Conservation (phyloP, 208 protist genomes). For the Tritrichomonas musculus region DNA sequence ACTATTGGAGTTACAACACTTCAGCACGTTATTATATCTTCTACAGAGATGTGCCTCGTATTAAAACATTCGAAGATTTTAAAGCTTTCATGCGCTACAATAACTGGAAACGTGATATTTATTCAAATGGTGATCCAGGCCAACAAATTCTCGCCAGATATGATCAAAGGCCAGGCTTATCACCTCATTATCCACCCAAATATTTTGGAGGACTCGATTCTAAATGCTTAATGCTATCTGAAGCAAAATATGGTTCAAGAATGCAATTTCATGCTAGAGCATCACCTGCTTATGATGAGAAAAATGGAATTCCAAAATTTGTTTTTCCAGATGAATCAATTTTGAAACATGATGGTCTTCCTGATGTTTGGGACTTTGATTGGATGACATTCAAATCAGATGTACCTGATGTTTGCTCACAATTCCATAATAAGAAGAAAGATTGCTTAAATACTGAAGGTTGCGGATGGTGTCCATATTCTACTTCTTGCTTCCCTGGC, state of each 20-base stretch:
- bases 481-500: not conserved
- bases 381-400: not conserved
- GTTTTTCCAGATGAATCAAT: not conserved
- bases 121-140: not conserved
- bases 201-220: not conserved
- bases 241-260: not conserved
- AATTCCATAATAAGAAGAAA: not conserved
- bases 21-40: not conserved
- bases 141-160: not conserved
- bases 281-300: not conserved
- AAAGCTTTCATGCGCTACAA: slow-evolving; percentile 1
- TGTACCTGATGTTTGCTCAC: not conserved
- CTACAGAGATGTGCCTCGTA: not conserved
- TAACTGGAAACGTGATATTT: not conserved
- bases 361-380: not conserved
- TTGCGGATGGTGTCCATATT: not conserved
- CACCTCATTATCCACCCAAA: not conserved
- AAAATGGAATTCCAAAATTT: not conserved
- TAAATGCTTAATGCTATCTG: not conserved
- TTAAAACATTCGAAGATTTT: not conserved
- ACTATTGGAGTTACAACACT: not conserved
- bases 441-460: not conserved
- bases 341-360: not conserved
- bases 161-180: not conserved
- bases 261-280: not conserved